These are phyloP conservation scores for Boletus rubropictus DNA, from an alignment of 768 basidiomycete species.

Conservation along the genomic window DNA sequence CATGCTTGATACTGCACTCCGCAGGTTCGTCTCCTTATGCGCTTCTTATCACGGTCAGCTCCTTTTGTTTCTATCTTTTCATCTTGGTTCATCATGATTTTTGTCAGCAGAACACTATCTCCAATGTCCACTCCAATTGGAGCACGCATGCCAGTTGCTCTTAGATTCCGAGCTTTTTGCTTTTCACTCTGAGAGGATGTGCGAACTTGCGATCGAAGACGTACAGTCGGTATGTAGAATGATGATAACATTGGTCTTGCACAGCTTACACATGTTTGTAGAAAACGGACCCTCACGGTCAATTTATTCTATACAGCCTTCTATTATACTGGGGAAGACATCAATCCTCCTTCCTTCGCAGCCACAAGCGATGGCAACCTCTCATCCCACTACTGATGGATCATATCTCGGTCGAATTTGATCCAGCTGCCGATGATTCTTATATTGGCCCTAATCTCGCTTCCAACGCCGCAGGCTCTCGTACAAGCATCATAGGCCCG, in stretches of 20 bases:
- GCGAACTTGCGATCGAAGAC: conserved; percentile 68
- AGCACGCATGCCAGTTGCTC: conserved; percentile 73
- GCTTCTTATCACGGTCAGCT: conserved; percentile 80
- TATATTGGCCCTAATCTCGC: conserved; percentile 40
- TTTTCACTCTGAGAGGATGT: conserved; percentile 91
- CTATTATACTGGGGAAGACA: conserved; percentile 73
- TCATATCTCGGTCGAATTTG: conserved; percentile 75
- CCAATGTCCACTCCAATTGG: conserved; percentile 74
- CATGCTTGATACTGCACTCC: conserved; percentile 71
- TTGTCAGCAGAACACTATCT: conserved; percentile 69
- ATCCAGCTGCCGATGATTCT: conserved; percentile 63
- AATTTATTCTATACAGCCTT: conserved; percentile 73
- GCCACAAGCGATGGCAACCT: conserved; percentile 77
- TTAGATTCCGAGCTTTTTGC: conserved; percentile 82
- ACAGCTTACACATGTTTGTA: conserved; percentile 25
- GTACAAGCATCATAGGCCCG: conserved; percentile 37
- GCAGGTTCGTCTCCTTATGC: conserved; percentile 72
- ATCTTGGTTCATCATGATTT: conserved; percentile 3
- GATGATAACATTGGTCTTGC: not conserved
- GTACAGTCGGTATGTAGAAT: conserved; percentile 50
- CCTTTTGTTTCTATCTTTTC: not conserved
- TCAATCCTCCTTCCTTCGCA: conserved; percentile 64
- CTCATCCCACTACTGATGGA: conserved; percentile 82
- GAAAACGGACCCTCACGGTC: conserved; percentile 82
- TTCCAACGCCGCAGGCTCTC: conserved; percentile 23